These are phyloP conservation scores for Starmerella cellae DNA, from an alignment of 805 yeast species.

Conservation along the genomic window DNA sequence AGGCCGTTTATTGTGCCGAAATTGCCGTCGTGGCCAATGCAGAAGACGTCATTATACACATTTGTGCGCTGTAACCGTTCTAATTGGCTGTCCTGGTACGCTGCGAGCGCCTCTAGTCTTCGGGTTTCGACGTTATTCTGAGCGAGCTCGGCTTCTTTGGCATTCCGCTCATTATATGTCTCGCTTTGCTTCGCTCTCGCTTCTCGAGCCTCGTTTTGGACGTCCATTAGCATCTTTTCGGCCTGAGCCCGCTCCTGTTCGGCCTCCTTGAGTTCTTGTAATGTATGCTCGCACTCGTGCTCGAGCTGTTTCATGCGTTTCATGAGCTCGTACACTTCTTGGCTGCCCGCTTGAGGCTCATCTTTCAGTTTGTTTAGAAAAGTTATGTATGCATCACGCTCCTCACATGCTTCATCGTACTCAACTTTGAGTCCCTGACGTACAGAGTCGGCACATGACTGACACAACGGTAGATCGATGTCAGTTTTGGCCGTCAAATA, in stretches of 20 bases:
- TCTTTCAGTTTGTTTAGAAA: conserved; percentile 58
- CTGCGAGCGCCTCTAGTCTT: conserved; percentile 49
- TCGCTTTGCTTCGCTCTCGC: conserved; percentile 32
- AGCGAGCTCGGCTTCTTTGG: conserved; percentile 39
- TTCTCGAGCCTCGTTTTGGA: conserved; percentile 27
- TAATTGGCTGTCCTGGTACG: conserved; percentile 47
- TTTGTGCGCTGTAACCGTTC: conserved; percentile 63
- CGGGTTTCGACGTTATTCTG: conserved; percentile 44
- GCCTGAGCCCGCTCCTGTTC: conserved; percentile 27
- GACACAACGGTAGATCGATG: conserved; percentile 76
- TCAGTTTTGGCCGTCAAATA: conserved; percentile 59
- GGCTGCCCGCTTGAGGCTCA: conserved; percentile 36
- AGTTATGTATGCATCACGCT: conserved; percentile 62
- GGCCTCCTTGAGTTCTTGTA: conserved; percentile 29
- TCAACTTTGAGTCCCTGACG: conserved; percentile 51
- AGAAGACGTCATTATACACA: conserved; percentile 70
- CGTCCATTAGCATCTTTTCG: conserved; percentile 33
- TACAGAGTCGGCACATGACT: conserved; percentile 63
- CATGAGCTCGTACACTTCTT: conserved; percentile 36
- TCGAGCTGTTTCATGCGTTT: conserved; percentile 37
- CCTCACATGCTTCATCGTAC: conserved; percentile 60
- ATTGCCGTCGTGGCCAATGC: conserved; percentile 69
- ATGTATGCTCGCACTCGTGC: conserved; percentile 26
- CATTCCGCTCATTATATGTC: conserved; percentile 40
- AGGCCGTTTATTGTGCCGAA: conserved; percentile 82